Evolutionary conservation across 441 rosid genomes (phyloP).

Genomic region (Euphorbia celastroides): DNA sequence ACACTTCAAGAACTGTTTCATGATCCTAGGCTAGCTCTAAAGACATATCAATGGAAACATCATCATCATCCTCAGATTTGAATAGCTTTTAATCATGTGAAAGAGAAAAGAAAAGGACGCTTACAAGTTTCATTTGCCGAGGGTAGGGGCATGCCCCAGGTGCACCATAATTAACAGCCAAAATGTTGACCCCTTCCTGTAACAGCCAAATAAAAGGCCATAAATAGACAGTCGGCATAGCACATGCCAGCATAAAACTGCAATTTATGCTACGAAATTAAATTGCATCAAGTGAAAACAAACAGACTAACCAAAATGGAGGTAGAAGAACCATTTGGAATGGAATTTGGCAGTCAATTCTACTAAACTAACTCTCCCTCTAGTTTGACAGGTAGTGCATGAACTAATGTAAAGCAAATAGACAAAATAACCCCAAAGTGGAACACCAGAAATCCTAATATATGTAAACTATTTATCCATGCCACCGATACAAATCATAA

Average conservation of each 20-base stretch:
- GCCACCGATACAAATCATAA: not conserved
- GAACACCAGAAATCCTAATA: not conserved
- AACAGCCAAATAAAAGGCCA: not conserved
- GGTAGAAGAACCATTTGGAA: not conserved
- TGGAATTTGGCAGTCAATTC: not conserved
- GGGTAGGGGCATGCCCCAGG: slow-evolving; percentile 86
- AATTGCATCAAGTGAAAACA: not conserved
- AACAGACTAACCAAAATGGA: not conserved
- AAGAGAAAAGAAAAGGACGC: slow-evolving; percentile 21
- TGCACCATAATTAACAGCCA: slow-evolving; percentile 87
- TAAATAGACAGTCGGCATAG: not conserved
- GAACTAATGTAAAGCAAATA: not conserved
- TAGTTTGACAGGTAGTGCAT: not conserved
- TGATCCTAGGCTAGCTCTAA: not conserved
- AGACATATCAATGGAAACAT: not conserved
- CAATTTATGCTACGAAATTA: not conserved
- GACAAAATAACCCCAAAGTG: not conserved
- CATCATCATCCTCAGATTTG: not conserved
- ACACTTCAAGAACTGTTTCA: not conserved
- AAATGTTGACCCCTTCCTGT: slow-evolving; percentile 86
- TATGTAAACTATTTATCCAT: not conserved
- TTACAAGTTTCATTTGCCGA: slow-evolving; percentile 72
- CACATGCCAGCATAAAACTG: not conserved
- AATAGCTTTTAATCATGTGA: not conserved
- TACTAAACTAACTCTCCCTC: not conserved